Conservation (phyloP, 805 yeast species). For the Blastobotrys robertii region DNA sequence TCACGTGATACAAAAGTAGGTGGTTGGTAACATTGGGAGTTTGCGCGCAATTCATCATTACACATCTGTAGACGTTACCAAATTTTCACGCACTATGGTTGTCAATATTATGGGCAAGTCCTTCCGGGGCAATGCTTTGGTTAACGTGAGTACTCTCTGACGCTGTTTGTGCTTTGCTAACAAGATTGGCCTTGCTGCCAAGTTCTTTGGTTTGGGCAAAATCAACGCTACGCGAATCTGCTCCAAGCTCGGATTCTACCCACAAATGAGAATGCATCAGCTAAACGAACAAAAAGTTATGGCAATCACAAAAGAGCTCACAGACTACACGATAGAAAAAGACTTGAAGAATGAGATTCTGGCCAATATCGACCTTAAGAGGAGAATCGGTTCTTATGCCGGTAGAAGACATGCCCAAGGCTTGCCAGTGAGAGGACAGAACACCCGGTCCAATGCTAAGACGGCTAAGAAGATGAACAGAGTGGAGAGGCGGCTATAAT, state of each 20-base stretch:
- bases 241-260: constrained; percentile 83
- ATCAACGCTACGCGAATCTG: constrained; percentile 65
- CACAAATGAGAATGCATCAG: constrained; percentile 90
- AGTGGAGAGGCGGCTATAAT: constrained; percentile 37
- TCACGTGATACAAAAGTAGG: no score
- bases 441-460: constrained; percentile 80
- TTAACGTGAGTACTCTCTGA: constrained; percentile 15
- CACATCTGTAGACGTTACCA: no score
- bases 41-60: no score
- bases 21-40: no score
- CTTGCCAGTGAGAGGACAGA: constrained; percentile 76
- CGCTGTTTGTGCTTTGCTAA: background rate
- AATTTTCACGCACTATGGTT: constrained; percentile 19
- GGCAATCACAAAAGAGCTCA: constrained; percentile 78
- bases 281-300: constrained; percentile 78
- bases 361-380: constrained; percentile 70
- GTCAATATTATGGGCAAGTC: constrained; percentile 30
- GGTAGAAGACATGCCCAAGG: constrained; percentile 88
- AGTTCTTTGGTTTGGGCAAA: constrained; percentile 81
- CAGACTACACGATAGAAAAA: constrained; percentile 75
- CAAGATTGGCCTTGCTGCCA: constrained; percentile 62
- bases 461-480: constrained; percentile 84
- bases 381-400: constrained; percentile 70
- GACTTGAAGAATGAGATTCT: constrained; percentile 50
- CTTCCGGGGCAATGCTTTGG: constrained; percentile 27